These are phyloP conservation scores for Coelastrella sp. DNA, from an alignment of 139 green algal species.

Conservation along the genomic window DNA sequence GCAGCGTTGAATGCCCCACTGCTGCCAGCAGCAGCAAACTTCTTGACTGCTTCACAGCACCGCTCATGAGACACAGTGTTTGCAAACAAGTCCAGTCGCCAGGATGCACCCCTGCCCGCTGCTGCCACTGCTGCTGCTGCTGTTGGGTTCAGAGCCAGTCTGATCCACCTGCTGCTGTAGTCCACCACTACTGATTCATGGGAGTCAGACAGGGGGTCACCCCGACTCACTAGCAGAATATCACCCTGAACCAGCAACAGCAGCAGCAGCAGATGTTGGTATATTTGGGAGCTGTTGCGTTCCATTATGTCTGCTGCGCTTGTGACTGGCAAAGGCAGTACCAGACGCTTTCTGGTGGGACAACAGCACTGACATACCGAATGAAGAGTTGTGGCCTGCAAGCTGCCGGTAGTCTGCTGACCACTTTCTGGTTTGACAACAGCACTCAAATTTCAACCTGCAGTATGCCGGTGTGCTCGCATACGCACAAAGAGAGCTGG, in stretches of 20 bases:
- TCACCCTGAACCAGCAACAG: conserved; percentile 49
- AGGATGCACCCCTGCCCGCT: conserved; percentile 25
- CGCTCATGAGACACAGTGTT: conserved; percentile 64
- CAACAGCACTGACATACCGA: no score
- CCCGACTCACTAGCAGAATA: conserved; percentile 55
- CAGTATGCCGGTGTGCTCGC: no score
- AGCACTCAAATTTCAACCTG: no score
- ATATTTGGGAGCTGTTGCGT: no score
- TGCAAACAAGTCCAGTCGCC: conserved; percentile 62
- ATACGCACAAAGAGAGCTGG: no score
- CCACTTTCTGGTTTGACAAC: no score
- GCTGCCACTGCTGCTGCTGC: conserved; percentile 40
- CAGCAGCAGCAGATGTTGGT: not conserved
- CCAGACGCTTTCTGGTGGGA: no score
- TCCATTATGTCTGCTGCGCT: no score
- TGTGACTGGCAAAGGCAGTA: no score
- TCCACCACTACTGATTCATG: conserved; percentile 65
- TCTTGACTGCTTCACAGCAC: conserved; percentile 41
- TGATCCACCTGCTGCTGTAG: conserved; percentile 61
- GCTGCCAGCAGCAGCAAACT: conserved; percentile 42
- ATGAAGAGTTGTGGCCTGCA: no score
- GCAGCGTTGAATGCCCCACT: not conserved
- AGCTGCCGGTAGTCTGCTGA: no score
- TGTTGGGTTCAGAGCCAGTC: conserved; percentile 53
- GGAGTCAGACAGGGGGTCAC: conserved; percentile 29